Conservation (phyloP, 2,329 filamentous ascomycete genomes). For the Penicillium psychrosexuale region DNA sequence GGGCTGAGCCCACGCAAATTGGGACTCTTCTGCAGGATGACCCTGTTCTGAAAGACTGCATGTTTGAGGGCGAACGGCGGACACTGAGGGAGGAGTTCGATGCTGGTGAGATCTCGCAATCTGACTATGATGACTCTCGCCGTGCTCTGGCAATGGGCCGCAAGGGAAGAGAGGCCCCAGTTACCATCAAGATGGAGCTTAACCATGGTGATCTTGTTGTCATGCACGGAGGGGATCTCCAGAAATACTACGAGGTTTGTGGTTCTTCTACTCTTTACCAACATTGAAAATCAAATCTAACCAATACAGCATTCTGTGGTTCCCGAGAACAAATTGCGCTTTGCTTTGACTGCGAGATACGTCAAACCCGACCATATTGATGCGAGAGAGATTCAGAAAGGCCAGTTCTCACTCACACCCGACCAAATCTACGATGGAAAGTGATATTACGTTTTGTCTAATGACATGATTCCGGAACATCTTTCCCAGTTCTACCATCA, state of each 20-base stretch:
- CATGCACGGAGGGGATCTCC: constrained; percentile 55
- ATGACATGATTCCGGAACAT: background rate
- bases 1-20: constrained; percentile 1
- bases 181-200: constrained; percentile 46
- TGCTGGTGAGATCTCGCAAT: constrained; percentile 16
- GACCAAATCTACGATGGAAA: constrained; percentile 33
- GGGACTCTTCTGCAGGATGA: constrained; percentile 24
- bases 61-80: constrained; percentile 22
- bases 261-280: background rate
- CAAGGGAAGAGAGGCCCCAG: constrained; percentile 26
- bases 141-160: constrained; percentile 26
- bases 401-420: constrained; percentile 23
- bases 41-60: constrained; percentile 33
- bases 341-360: constrained; percentile 37
- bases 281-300: constrained; percentile 2
- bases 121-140: constrained; percentile 24
- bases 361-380: constrained; percentile 28
- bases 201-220: constrained; percentile 57
- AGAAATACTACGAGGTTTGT: constrained; percentile 53
- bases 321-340: constrained; percentile 33
- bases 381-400: constrained; percentile 25
- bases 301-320: constrained; percentile 30
- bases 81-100: constrained; percentile 23
- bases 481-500: background rate
- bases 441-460: constrained; percentile 8